A percentile compares a stretch with the other conserved stretches of the same genome.
These are phyloP conservation scores for Taiozyma sp. DNA, from an alignment of 1,139 yeast species.

Conservation along the genomic window DNA sequence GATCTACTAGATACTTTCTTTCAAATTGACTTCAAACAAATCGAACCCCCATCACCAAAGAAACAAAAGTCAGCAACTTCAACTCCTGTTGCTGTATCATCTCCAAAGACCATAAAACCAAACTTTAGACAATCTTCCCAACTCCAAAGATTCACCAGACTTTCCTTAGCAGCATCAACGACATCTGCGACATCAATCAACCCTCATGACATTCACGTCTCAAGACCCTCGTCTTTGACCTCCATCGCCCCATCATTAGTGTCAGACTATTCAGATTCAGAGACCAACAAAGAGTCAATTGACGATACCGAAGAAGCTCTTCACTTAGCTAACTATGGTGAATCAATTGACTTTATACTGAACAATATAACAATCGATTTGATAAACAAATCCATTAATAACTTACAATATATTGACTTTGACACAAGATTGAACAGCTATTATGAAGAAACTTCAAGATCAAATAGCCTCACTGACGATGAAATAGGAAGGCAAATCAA, in stretches of 20 bases:
- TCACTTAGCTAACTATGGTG: slow-evolving; percentile 18
- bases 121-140: not conserved
- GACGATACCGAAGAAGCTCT: slow-evolving; percentile 14
- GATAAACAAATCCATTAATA: slow-evolving; percentile 19
- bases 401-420: slow-evolving; percentile 16
- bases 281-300: not conserved
- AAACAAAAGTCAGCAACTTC: not conserved
- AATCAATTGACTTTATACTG: slow-evolving; percentile 17
- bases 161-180: not conserved
- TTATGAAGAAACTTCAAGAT: not conserved
- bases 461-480: not conserved
- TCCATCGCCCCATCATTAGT: slow-evolving; percentile 7
- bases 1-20: not conserved
- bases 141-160: not conserved
- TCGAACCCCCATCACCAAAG: not conserved
- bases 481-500: slow-evolving; percentile 2
- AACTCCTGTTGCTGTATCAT: not conserved
- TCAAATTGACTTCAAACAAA: not conserved
- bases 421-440: slow-evolving; percentile 8
- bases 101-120: not conserved
- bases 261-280: slow-evolving; percentile 8
- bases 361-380: slow-evolving; percentile 19
- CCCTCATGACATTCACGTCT: not conserved
- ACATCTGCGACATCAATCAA: not conserved
- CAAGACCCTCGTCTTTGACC: slow-evolving; percentile 8